Conservation (phyloP, 1,284 basidiomycete genomes). For the Porphyrellus sp. region DNA sequence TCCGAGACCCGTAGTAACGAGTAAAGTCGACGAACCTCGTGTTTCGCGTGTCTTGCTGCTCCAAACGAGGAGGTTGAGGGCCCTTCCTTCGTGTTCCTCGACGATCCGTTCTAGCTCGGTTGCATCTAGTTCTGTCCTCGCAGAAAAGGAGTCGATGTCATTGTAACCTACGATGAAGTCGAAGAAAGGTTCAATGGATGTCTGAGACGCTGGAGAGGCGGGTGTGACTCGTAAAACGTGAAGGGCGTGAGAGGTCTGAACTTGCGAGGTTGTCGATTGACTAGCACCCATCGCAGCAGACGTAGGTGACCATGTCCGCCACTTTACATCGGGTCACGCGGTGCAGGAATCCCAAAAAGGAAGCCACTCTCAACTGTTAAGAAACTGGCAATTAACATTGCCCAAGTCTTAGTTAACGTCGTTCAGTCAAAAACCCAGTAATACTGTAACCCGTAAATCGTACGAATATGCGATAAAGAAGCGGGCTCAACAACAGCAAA, state of each 20-base stretch:
- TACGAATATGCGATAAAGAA: no score
- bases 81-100: conserved; percentile 81
- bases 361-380: no score
- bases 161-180: conserved; percentile 91
- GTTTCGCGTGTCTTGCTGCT: conserved; percentile 84
- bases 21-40: conserved; percentile 57
- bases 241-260: conserved; percentile 60
- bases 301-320: not conserved
- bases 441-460: no score
- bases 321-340: not conserved
- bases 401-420: no score
- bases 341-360: conserved; percentile 11
- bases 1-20: not conserved
- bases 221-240: conserved; percentile 87
- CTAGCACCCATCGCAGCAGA: conserved; percentile 61
- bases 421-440: no score
- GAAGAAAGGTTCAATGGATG: conserved; percentile 92
- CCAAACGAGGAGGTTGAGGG: conserved; percentile 83
- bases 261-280: conserved; percentile 60
- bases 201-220: conserved; percentile 80
- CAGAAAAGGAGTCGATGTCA: conserved; percentile 61
- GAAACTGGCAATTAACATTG: no score
- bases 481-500: no score
- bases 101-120: conserved; percentile 77
- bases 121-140: conserved; percentile 63